Base-by-base conservation (phyloP, 257 asterid genomes). In the Catharanthus roseus region DNA sequence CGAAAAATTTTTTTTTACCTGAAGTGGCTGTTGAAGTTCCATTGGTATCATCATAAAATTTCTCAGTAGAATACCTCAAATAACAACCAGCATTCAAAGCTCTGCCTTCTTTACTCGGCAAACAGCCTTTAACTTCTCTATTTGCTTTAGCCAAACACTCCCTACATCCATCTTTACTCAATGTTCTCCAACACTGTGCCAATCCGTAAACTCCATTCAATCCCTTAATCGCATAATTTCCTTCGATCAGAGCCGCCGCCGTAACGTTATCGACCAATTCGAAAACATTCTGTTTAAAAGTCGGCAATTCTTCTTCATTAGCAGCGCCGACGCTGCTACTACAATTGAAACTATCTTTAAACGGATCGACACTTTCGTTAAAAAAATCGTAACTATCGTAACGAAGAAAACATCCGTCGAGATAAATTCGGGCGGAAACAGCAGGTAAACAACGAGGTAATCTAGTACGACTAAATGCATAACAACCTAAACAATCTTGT, bases 341-440 rank as follows among this genome's bases (percentile, higher is more conserved):
- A 75, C 98, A 92, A 18, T 87, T 85, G 64, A 79, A 81, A 10
- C 16, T 9, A 71, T 92, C 98, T 47, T 2, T 6, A 1, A 1
- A 66, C 0, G 85, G 60, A 67, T 92, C 89, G 28, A 78, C 76
- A 77, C 81, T 85, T 76, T 92, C 93, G 53, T 69, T 80, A 68
- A 77, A 84, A 49, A 92, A 92, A 0, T 57, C 71, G 72, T 88
- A 85, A 1, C 50, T 47, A 15, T 90, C 98, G 76, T 90, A 92
- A 1, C 98, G 89, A 11, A 92, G 82, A 77, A 92, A 92, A 74
- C 98, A 92, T 0, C 98, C 98, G 54, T 92, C 98, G 68, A 90
- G 87, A 72, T 71, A 92, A 16, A 92, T 55, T 16, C 97, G 90
- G 51, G 93, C 96, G 36, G 84, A 64, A 66, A 69, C 55, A 13